These are phyloP conservation scores for Pyrenophora teres DNA, from an alignment of 2,329 filamentous ascomycete species.

Conservation along the genomic window DNA sequence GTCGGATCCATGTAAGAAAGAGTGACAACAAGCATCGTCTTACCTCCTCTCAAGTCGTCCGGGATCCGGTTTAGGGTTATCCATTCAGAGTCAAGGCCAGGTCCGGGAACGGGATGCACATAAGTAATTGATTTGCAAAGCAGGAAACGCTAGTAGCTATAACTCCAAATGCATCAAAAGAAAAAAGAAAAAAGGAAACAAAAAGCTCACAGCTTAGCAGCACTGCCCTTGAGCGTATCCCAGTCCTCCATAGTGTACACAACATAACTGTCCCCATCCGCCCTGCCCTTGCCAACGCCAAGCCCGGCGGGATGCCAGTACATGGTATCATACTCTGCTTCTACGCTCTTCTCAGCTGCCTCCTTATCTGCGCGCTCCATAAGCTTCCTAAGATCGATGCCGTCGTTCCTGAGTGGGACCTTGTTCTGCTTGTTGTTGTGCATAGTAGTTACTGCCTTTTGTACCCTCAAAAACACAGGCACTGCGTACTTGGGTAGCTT, in stretches of 20 bases:
- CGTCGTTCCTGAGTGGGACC: constrained; percentile 68
- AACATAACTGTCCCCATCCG: constrained; percentile 57
- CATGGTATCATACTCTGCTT: constrained; percentile 51
- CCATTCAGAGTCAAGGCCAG: background rate
- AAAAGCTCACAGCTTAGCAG: constrained; percentile 23
- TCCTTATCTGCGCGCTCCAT: constrained; percentile 47
- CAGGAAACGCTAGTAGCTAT: constrained; percentile 2
- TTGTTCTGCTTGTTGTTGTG: constrained; percentile 86
- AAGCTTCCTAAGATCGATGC: constrained; percentile 62
- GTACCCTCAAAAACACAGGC: constrained; percentile 71
- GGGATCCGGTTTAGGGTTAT: background rate
- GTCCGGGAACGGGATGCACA: background rate
- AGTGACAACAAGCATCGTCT: background rate
- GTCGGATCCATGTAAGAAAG: no score
- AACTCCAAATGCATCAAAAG: background rate
- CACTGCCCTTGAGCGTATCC: constrained; percentile 54
- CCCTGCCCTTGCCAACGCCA: constrained; percentile 36
- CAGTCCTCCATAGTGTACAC: constrained; percentile 65
- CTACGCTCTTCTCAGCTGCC: constrained; percentile 43
- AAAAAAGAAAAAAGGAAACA: background rate
- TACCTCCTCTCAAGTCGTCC: background rate
- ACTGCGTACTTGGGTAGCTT: constrained; percentile 75
- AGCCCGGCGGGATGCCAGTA: constrained; percentile 54
- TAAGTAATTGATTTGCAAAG: background rate
- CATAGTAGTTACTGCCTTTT: constrained; percentile 63